A percentile compares a stretch with the other conserved stretches of the same genome.
Evolutionary conservation across 495 filamentous ascomycete genomes (phyloP).

Genomic region (Glutinoglossum americanum): DNA sequence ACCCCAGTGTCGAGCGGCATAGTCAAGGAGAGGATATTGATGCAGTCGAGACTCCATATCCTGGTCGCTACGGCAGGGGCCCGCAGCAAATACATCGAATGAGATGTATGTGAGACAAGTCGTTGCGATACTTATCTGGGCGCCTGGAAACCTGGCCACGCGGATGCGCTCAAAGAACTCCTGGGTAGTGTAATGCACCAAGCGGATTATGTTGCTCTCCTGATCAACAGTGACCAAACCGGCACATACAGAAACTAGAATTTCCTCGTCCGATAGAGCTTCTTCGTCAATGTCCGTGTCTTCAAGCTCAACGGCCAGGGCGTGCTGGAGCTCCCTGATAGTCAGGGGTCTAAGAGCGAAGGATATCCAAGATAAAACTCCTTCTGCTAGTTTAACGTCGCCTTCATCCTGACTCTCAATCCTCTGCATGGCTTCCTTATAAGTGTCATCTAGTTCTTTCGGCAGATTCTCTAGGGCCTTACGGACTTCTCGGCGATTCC

Average conservation of each 20-base stretch:
- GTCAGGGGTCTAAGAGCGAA: constrained; percentile 21
- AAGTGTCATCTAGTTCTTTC: constrained; percentile 17
- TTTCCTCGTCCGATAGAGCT: constrained; percentile 17
- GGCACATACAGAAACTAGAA: constrained; percentile 26
- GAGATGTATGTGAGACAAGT: constrained; percentile 28
- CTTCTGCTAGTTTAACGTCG: constrained; percentile 15
- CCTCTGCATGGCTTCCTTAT: constrained; percentile 22
- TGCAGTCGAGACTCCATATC: constrained; percentile 12
- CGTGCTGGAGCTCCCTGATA: constrained; percentile 24
- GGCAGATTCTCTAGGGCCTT: constrained; percentile 17
- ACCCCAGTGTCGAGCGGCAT: too few species aligned
- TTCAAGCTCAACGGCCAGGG: constrained; percentile 20
- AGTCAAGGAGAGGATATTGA: too few species aligned
- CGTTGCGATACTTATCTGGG: constrained; percentile 18
- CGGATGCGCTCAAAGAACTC: too few species aligned
- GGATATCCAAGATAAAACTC: constrained; percentile 25
- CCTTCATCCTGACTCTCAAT: constrained; percentile 19
- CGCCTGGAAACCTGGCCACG: constrained; percentile 21
- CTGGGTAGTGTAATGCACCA: too few species aligned
- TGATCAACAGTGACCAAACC: constrained; percentile 30
- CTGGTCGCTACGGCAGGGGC: constrained; percentile 9
- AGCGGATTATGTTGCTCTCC: constrained; percentile 21
- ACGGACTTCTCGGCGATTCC: constrained; percentile 14
- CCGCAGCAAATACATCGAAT: constrained; percentile 14
- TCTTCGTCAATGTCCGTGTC: constrained; percentile 18